These are phyloP conservation scores for Teratosphaeria pseudoeucalypti DNA, from an alignment of 2,329 filamentous ascomycete genomes.

Conservation along the genomic window DNA sequence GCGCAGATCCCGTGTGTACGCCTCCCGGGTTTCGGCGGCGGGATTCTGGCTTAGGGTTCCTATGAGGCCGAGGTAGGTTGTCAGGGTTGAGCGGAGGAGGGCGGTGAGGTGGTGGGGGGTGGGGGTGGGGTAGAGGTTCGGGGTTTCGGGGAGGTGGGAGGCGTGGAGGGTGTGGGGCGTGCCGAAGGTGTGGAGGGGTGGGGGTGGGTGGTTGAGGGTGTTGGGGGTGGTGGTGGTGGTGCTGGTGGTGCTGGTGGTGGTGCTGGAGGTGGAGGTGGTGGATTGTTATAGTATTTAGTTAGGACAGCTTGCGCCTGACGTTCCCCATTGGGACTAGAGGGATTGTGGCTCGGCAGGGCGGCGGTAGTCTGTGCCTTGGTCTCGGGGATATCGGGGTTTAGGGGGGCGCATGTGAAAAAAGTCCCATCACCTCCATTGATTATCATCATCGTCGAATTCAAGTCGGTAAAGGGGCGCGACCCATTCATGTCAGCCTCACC, in stretches of 20 bases:
- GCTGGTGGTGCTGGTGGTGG: too few relatives aligned
- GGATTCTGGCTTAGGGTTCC: constrained; percentile 56
- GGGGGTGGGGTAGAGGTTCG: constrained; percentile 60
- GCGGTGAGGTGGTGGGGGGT: constrained; percentile 45
- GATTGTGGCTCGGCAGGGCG: not conserved
- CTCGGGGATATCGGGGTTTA: not conserved
- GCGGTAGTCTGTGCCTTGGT: not conserved
- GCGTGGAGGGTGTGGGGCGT: constrained; percentile 52
- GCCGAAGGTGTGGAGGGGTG: constrained; percentile 66
- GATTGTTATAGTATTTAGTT: not conserved
- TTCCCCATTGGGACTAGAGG: not conserved
- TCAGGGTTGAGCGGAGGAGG: constrained; percentile 75
- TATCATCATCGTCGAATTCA: too few relatives aligned
- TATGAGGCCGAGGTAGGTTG: constrained; percentile 80
- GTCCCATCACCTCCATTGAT: too few relatives aligned
- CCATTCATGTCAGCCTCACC: not conserved
- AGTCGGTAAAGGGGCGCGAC: too few relatives aligned
- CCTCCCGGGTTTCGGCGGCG: constrained; percentile 3
- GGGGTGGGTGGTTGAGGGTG: not conserved
- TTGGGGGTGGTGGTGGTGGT: not conserved
- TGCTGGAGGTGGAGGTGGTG: not conserved
- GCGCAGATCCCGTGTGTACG: constrained; percentile 66
- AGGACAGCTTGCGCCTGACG: not conserved
- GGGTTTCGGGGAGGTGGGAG: constrained; percentile 58
- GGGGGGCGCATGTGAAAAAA: not conserved